Conservation (phyloP, 352 stramenopile genomes). For the Globisporangium rhizosaccharum region DNA sequence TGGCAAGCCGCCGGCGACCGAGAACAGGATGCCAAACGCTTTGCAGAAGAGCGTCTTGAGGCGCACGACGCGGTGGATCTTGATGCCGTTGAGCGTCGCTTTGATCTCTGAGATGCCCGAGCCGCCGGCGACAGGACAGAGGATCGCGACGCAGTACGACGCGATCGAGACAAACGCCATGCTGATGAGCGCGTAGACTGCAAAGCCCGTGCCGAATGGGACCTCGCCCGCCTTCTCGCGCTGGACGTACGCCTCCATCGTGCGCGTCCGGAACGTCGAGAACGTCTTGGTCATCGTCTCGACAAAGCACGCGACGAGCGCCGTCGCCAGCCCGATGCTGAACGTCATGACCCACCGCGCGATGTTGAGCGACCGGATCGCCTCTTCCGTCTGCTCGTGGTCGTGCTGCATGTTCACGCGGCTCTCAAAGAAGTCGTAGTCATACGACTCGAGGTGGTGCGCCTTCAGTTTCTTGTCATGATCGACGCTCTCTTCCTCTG, state of each 20-base stretch:
- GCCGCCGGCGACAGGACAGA: slow-evolving; percentile 93
- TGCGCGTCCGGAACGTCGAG: slow-evolving; percentile 83
- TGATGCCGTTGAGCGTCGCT: slow-evolving; percentile 97
- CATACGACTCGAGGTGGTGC: slow-evolving; percentile 82
- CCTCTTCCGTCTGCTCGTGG: slow-evolving; percentile 72
- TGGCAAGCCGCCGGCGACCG: slow-evolving; percentile 64
- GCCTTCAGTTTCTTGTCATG: slow-evolving; percentile 74
- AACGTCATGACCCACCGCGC: slow-evolving; percentile 95
- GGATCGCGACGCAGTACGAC: slow-evolving; percentile 88
- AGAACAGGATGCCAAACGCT: slow-evolving; percentile 88
- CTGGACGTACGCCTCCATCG: slow-evolving; percentile 83
- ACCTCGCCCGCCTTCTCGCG: slow-evolving; percentile 37
- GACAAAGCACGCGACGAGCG: slow-evolving; percentile 90
- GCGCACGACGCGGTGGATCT: slow-evolving; percentile 93
- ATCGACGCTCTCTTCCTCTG: slow-evolving; percentile 35
- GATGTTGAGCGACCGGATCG: slow-evolving; percentile 75
- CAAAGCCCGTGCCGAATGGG: slow-evolving; percentile 76
- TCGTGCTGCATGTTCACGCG: slow-evolving; percentile 85
- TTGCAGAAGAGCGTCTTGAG: slow-evolving; percentile 97
- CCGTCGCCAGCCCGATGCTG: slow-evolving; percentile 90
- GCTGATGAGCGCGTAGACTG: slow-evolving; percentile 90
- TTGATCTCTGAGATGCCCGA: slow-evolving; percentile 98
- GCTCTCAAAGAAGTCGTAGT: slow-evolving; percentile 87
- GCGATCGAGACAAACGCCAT: slow-evolving; percentile 90
- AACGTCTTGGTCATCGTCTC: slow-evolving; percentile 89